These are phyloP conservation scores for Blastobotrys parvus DNA, from an alignment of 805 yeast genomes.

Conservation along the genomic window DNA sequence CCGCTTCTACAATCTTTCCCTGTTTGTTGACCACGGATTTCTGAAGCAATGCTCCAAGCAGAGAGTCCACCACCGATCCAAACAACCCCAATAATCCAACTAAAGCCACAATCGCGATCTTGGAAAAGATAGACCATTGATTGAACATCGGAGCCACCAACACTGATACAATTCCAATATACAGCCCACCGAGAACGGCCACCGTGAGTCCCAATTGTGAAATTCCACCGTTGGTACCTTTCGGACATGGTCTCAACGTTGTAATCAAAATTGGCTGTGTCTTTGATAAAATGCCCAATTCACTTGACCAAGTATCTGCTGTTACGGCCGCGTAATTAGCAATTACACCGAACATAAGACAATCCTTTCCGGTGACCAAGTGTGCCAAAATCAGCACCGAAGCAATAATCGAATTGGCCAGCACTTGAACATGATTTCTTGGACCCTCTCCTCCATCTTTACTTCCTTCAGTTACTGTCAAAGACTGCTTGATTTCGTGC, in stretches of 20 bases:
- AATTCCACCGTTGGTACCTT: conserved; percentile 42
- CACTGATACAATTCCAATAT: conserved; percentile 27
- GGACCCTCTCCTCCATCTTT: conserved; percentile 24
- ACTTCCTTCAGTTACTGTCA: conserved; percentile 21
- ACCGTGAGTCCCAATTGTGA: conserved; percentile 31
- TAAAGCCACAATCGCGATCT: conserved; percentile 21
- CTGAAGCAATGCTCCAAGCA: conserved; percentile 37
- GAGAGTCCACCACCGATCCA: conserved; percentile 35
- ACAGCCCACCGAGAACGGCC: conserved; percentile 31
- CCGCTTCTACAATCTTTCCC: conserved; percentile 32
- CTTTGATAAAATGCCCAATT: conserved; percentile 36
- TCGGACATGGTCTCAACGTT: conserved; percentile 34
- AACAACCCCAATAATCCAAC: conserved; percentile 29
- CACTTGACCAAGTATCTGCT: conserved; percentile 43
- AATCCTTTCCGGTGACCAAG: background rate
- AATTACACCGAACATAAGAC: conserved; percentile 20
- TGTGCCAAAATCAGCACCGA: conserved; percentile 28
- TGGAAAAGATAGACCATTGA: conserved; percentile 11
- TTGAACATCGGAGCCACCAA: conserved; percentile 19
- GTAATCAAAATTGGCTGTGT: conserved; percentile 34
- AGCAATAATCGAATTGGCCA: conserved; percentile 35
- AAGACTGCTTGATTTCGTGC: conserved; percentile 28
- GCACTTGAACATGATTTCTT: conserved; percentile 35
- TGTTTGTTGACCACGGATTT: conserved; percentile 28
- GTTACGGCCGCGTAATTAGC: conserved; percentile 37